phyloP scores from a whole-genome alignment of 202 grass and related monocot genomes.

The Cymbopogon flexuosus region DNA sequence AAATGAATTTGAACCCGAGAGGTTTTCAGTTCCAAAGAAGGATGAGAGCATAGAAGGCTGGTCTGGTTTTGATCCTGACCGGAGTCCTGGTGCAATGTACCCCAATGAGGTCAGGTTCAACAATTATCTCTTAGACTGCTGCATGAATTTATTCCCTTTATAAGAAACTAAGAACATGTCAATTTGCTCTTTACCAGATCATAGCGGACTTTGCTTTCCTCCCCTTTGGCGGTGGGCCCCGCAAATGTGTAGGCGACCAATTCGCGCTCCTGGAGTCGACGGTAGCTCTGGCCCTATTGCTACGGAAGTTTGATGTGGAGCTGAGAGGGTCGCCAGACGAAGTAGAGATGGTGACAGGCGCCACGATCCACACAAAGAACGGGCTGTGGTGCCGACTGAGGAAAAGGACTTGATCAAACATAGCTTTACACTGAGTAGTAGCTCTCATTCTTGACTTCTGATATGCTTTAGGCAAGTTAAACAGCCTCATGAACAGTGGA shows the following conservation, averaged over 20 bases:
- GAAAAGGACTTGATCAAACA: conserved; percentile 42
- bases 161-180: neutral
- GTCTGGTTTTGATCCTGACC: conserved; percentile 78
- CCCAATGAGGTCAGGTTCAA: conserved; percentile 64
- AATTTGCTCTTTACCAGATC: conserved; percentile 42
- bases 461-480: conserved; percentile 9
- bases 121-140: neutral
- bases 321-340: conserved; percentile 70
- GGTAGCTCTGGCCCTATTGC: conserved; percentile 55
- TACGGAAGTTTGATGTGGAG: conserved; percentile 72
- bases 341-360: conserved; percentile 86
- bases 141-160: neutral
- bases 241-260: conserved; percentile 75
- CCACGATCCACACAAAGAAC: conserved; percentile 84
- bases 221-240: conserved; percentile 78
- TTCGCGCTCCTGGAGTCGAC: conserved; percentile 85
- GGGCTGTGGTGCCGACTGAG: conserved; percentile 77
- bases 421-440: conserved; percentile 23
- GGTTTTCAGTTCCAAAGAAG: conserved; percentile 64
- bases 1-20: conserved; percentile 86
- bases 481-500: neutral
- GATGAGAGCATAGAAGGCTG: conserved; percentile 71
- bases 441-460: conserved; percentile 33
- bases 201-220: conserved; percentile 89
- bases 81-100: conserved; percentile 80